A percentile compares a stretch with the other conserved stretches of the same genome.
Evolutionary conservation across 2,329 filamentous ascomycete genomes (phyloP).

Genomic region (Ophiostoma piceae): DNA sequence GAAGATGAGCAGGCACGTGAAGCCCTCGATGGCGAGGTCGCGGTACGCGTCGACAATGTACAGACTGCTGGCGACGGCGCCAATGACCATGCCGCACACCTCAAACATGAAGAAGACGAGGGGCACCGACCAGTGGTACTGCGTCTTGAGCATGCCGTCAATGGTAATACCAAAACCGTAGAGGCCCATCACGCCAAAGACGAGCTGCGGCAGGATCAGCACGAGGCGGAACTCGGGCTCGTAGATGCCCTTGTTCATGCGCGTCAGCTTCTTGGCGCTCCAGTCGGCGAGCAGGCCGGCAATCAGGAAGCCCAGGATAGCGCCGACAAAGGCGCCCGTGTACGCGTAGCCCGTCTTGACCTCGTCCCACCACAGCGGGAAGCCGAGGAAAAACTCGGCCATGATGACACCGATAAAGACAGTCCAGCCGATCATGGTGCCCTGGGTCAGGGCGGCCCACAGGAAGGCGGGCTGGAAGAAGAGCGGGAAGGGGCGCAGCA

Average conservation of each 20-base stretch:
- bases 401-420: conserved; percentile 84
- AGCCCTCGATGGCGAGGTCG: conserved; percentile 77
- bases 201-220: conserved; percentile 73
- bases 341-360: conserved; percentile 82
- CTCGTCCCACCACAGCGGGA: conserved; percentile 76
- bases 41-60: conserved; percentile 93
- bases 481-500: conserved; percentile 72
- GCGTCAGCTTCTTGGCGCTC: conserved; percentile 64
- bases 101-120: conserved; percentile 79
- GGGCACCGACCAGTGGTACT: conserved; percentile 67
- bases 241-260: conserved; percentile 71
- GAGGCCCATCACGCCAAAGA: conserved; percentile 71
- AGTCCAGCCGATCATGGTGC: conserved; percentile 89
- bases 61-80: conserved; percentile 75
- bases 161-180: conserved; percentile 79
- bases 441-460: conserved; percentile 76
- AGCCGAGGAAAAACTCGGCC: conserved; percentile 74
- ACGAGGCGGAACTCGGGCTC: conserved; percentile 88
- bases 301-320: conserved; percentile 69
- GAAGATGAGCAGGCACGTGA: conserved; percentile 85
- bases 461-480: conserved; percentile 80
- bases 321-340: conserved; percentile 77
- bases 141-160: conserved; percentile 47
- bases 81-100: conserved; percentile 86
- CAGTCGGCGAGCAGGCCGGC: conserved; percentile 69